These are phyloP conservation scores for Colletotrichum magnum DNA, from an alignment of 2,329 filamentous ascomycete genomes.

Conservation along the genomic window DNA sequence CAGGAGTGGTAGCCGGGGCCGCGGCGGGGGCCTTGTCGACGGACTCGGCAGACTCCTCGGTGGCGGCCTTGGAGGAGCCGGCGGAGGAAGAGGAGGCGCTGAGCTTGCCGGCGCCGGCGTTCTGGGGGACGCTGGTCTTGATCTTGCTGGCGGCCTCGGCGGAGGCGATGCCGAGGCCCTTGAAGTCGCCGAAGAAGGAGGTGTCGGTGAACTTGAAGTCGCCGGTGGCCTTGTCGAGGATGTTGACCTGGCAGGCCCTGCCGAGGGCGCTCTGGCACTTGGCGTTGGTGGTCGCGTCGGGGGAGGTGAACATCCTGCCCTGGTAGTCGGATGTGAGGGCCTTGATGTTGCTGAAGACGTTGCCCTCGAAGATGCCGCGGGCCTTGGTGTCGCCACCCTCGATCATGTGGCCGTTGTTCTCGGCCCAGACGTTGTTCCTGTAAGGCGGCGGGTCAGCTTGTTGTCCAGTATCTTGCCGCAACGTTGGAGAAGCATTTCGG, in stretches of 20 bases:
- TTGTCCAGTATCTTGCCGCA: too few relatives aligned
- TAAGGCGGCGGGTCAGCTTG: too few relatives aligned
- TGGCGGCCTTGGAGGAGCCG: background rate
- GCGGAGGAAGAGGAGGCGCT: constrained; percentile 16
- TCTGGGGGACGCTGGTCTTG: constrained; percentile 34
- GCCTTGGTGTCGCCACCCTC: constrained; percentile 44
- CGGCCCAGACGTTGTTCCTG: constrained; percentile 47
- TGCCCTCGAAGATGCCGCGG: constrained; percentile 47
- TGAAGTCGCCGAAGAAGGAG: constrained; percentile 24
- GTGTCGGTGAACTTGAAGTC: constrained; percentile 26
- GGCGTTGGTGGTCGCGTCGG: constrained; percentile 37
- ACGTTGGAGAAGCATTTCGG: background rate
- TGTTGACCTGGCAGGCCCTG: constrained; percentile 31
- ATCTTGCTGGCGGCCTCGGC: constrained; percentile 30
- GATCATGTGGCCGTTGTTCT: constrained; percentile 46
- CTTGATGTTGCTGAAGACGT: constrained; percentile 45
- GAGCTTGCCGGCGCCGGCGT: constrained; percentile 35
- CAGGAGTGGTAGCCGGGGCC: constrained; percentile 7
- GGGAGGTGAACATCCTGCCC: constrained; percentile 46
- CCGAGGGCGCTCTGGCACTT: constrained; percentile 37
- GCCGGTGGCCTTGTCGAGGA: constrained; percentile 25
- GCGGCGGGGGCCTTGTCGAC: background rate
- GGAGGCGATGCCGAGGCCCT: constrained; percentile 19
- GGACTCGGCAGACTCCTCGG: background rate
- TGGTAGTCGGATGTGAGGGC: constrained; percentile 43